Conservation (phyloP, 1,284 basidiomycete genomes). For the Ustanciosporium gigantosporum region DNA sequence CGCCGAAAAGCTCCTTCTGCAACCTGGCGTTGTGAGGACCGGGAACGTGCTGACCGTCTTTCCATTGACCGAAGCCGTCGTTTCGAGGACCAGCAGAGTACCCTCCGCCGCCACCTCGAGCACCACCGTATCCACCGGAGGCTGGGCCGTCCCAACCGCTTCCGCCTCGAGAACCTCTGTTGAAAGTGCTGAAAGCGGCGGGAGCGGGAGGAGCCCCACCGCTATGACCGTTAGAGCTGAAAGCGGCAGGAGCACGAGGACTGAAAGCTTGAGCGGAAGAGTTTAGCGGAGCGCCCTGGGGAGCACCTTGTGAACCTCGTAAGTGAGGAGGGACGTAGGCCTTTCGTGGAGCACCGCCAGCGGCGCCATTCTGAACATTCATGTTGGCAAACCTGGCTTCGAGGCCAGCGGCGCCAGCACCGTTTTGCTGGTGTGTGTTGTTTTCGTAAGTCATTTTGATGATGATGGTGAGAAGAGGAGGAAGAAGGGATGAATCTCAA, state of each 20-base stretch:
- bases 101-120: conserved; percentile 31
- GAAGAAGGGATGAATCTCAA: neutral
- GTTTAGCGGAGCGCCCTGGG: conserved; percentile 57
- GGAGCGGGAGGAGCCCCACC: conserved; percentile 37
- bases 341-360: conserved; percentile 67
- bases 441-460: conserved; percentile 52
- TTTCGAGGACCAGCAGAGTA: conserved; percentile 49
- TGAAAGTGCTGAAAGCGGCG: conserved; percentile 46
- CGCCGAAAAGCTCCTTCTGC: conserved; percentile 95
- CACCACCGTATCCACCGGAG: conserved; percentile 38
- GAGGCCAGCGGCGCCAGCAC: conserved; percentile 69
- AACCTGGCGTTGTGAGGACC: conserved; percentile 81
- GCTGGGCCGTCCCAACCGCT: conserved; percentile 39
- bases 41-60: conserved; percentile 81
- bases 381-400: conserved; percentile 72
- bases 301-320: conserved; percentile 65
- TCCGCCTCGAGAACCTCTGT: conserved; percentile 44
- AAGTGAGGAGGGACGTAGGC: conserved; percentile 92
- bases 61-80: conserved; percentile 74
- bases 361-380: conserved; percentile 40
- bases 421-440: conserved; percentile 48
- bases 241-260: conserved; percentile 42
- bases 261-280: conserved; percentile 34
- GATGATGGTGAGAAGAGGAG: conserved; percentile 10
- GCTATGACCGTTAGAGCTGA: conserved; percentile 32